Evolutionary conservation across 306 rosid genomes (phyloP), one percentile per base, ranked within the genome.

Genomic region (Arachis stenosperma): DNA sequence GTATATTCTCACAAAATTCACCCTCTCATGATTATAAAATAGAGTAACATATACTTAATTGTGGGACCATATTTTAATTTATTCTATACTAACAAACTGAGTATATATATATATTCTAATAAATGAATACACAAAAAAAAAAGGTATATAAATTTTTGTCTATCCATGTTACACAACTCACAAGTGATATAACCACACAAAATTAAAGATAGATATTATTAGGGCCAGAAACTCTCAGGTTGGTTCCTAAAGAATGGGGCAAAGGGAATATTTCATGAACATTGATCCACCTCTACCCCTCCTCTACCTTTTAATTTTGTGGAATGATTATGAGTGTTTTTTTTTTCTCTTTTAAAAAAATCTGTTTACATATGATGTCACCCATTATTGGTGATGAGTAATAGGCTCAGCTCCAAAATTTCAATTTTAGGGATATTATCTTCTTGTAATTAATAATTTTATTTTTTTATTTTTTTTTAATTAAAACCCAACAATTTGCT

Each of bases 221-320:
- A 41, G 64, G 27, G 27, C 27, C 65, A n/a, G 15, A 65, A 27
- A 12, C 27, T 22, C 52, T 42, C 48, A 43, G 65, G n/a, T 65
- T 75, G 79, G 71, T 75, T 11, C 57, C 65, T 30, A 65, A 59
- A 59, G 48, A 46, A 14, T 57, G 58, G 8, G 56, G 65, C 57
- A 36, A 29, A 44, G 46, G 58, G 67, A 58, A 75, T 42, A 54
- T 75, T 13, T n/a, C 57, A 8, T 74, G 33, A 50, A 51, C 13
- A 9, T 8, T 54, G 50, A 51, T 53, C 64, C 42, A 42, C 65
- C 52, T 39, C 59, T 50, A 33, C 61, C 61, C 3, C 17, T 54
- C 12, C 3, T 22, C 27, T 22, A 22, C 27, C 27, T 22, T 22
- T 22, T 22, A 22, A 5, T 54, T 54, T 54, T 12, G 1, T 51